These are phyloP conservation scores for Polytrichum commune DNA, from an alignment of 225 moss, liverwort and hornwort species.

Conservation along the genomic window DNA sequence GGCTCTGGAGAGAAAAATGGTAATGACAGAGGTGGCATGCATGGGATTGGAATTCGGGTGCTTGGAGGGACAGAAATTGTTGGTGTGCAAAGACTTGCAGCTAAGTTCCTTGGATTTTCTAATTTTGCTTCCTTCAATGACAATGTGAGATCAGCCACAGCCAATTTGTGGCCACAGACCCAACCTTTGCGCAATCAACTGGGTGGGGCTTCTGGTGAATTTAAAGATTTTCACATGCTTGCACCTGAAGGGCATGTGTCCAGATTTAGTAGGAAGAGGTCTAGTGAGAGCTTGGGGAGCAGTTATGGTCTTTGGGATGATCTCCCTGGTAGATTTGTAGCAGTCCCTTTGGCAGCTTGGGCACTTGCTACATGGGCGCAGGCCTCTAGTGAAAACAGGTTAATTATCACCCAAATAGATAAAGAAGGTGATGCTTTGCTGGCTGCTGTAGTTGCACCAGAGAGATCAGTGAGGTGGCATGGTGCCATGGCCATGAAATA, in stretches of 20 bases:
- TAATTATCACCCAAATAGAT: constrained; percentile 73
- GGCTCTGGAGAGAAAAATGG: constrained; percentile 51
- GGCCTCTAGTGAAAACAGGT: constrained; percentile 77
- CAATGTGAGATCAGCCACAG: constrained; percentile 17
- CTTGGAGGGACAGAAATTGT: constrained; percentile 80
- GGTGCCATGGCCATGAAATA: constrained; percentile 83
- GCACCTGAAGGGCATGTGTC: constrained; percentile 16
- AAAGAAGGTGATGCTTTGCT: constrained; percentile 81
- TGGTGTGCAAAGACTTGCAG: constrained; percentile 57
- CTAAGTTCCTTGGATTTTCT: constrained; percentile 7
- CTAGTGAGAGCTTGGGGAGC: constrained; percentile 40
- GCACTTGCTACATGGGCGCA: constrained; percentile 95
- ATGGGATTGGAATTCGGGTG: constrained; percentile 77
- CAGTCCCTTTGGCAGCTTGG: constrained; percentile 96
- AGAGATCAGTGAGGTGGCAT: constrained; percentile 98
- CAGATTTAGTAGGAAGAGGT: constrained; percentile 28
- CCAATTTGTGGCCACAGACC: constrained; percentile 31
- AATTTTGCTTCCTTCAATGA: constrained; percentile 15
- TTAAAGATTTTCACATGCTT: constrained; percentile 24
- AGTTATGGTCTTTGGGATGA: constrained; percentile 98
- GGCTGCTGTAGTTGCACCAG: constrained; percentile 76
- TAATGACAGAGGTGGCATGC: constrained; percentile 60
- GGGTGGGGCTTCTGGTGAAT: constrained; percentile 21
- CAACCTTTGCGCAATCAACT: constrained; percentile 15
- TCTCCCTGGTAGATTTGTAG: constrained; percentile 82